Percentiles rank a stretch among this genome's conserved stretches.
Conservation (phyloP, 2,329 filamentous ascomycete genomes). For the Lanzia echinophila region DNA sequence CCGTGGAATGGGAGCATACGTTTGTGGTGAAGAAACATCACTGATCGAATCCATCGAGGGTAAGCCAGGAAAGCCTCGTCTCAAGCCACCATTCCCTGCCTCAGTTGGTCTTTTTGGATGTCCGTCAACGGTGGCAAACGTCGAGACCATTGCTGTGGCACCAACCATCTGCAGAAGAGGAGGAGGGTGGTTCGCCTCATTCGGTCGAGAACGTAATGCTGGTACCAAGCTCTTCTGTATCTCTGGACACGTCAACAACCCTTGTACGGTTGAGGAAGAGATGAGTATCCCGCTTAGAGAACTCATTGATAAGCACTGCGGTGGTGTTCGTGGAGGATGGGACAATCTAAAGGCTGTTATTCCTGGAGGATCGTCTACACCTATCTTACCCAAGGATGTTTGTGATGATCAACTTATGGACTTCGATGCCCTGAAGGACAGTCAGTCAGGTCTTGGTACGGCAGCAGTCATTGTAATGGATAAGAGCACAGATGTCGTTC, state of each 20-base stretch:
- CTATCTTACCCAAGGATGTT: constrained; percentile 80
- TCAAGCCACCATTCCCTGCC: constrained; percentile 98
- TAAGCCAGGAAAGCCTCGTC: constrained; percentile 95
- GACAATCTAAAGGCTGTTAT: constrained; percentile 95
- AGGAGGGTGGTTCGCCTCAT: constrained; percentile 84
- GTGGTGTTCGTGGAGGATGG: constrained; percentile 93
- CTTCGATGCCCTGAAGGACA: constrained; percentile 97
- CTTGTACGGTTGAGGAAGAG: constrained; percentile 95
- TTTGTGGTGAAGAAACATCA: constrained; percentile 97
- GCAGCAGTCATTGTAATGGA: constrained; percentile 99
- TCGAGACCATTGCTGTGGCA: constrained; percentile 92
- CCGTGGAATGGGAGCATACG: constrained; percentile 94
- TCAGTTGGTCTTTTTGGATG: constrained; percentile 97
- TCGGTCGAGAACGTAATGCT: constrained; percentile 92
- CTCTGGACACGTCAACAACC: constrained; percentile 98
- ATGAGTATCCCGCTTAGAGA: constrained; percentile 97
- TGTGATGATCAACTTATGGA: constrained; percentile 98
- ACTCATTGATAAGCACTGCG: constrained; percentile 96
- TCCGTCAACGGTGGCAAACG: constrained; percentile 95
- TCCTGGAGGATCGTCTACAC: constrained; percentile 92
- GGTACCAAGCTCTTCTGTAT: constrained; percentile 99
- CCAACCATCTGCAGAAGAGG: constrained; percentile 94
- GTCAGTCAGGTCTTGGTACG: constrained; percentile 92
- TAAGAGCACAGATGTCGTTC: constrained; percentile 92
- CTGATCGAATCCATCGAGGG: constrained; percentile 97